Evolutionary conservation across 2,329 filamentous ascomycete genomes (phyloP).

Genomic region (Thielaviopsis cerberus): DNA sequence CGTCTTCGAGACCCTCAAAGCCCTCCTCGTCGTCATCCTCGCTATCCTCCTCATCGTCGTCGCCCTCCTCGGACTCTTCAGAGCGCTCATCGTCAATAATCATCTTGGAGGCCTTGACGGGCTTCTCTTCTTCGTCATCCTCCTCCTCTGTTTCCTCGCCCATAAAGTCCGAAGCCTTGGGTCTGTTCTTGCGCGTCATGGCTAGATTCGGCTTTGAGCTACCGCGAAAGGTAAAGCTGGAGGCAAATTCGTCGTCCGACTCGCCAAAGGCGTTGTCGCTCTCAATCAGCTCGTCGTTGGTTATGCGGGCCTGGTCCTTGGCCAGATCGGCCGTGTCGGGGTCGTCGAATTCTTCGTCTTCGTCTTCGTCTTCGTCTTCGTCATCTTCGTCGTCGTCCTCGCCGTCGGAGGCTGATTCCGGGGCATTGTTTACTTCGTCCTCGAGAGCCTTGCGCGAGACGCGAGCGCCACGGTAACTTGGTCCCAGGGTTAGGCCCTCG

Average conservation of each 20-base stretch:
- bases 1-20: conserved; percentile 21
- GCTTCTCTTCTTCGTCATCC: conserved; percentile 19
- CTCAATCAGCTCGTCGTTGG: conserved; percentile 42
- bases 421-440: conserved; percentile 28
- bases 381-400: conserved; percentile 32
- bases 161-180: conserved; percentile 40
- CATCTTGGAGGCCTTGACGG: conserved; percentile 12
- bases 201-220: conserved; percentile 32
- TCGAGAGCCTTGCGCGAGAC: conserved; percentile 53
- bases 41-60: conserved; percentile 21
- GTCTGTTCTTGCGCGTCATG: conserved; percentile 21
- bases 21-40: conserved; percentile 22
- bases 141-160: conserved; percentile 23
- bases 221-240: conserved; percentile 47
- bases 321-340: conserved; percentile 36
- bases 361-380: conserved; percentile 25
- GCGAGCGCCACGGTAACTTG: conserved; percentile 60
- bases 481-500: conserved; percentile 49
- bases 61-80: conserved; percentile 18
- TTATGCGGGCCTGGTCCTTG: conserved; percentile 25
- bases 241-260: conserved; percentile 69
- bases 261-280: conserved; percentile 58
- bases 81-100: conserved; percentile 18
- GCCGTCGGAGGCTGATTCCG: conserved; percentile 18
- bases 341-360: conserved; percentile 36